Conservation (phyloP, 2,329 filamentous ascomycete species). For the Zymoseptoria crescenta region DNA sequence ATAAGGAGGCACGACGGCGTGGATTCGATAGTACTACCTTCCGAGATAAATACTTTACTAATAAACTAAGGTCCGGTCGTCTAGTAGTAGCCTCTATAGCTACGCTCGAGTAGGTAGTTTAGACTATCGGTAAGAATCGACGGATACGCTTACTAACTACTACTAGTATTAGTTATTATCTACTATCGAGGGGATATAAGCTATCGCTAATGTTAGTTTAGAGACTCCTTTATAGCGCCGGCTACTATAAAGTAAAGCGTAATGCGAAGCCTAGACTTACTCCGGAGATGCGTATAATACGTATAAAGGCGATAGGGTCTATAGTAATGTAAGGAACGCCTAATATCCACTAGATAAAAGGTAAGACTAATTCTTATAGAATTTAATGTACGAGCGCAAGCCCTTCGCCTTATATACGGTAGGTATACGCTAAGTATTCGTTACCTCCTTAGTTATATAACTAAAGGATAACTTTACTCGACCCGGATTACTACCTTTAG, state of each 20-base stretch:
- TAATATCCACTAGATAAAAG: too few relatives aligned
- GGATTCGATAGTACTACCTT: not conserved
- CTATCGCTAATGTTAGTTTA: not conserved
- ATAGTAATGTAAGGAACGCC: too few relatives aligned
- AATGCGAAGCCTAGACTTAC: too few relatives aligned
- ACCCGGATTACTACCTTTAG: too few relatives aligned
- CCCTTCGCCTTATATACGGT: too few relatives aligned
- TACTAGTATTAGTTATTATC: not conserved
- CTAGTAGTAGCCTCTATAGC: not conserved
- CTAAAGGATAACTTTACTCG: too few relatives aligned
- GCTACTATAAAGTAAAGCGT: not conserved
- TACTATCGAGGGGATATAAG: not conserved
- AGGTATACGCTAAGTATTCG: too few relatives aligned
- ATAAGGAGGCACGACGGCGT: not conserved
- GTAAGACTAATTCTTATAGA: too few relatives aligned
- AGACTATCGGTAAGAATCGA: not conserved
- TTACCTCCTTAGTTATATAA: too few relatives aligned
- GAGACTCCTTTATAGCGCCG: not conserved
- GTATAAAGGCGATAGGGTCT: too few relatives aligned
- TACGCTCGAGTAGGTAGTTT: not conserved
- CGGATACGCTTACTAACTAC: not conserved
- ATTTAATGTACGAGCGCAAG: too few relatives aligned
- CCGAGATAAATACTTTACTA: not conserved
- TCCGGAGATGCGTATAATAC: too few relatives aligned
- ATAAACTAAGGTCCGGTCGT: not conserved